Evolutionary conservation across 2,329 filamentous ascomycete species (phyloP).

Genomic region (Apiospora sp.): DNA sequence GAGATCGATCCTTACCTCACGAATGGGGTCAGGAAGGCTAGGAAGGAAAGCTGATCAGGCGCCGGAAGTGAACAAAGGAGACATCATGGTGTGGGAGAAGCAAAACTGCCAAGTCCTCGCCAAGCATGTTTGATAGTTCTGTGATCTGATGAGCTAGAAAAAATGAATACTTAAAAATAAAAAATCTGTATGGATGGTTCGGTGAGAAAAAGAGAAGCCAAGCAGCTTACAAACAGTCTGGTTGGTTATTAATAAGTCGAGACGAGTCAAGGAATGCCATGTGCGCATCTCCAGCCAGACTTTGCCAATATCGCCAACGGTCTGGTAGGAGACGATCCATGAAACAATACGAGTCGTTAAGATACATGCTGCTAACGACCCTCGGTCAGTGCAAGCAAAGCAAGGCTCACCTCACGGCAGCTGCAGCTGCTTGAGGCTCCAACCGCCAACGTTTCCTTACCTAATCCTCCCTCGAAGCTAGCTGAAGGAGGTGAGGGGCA

Average conservation of each 20-base stretch:
- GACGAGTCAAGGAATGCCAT: conserved; percentile 1
- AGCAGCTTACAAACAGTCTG: neutral
- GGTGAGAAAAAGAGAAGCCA: neutral
- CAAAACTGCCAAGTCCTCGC: conserved; percentile 13
- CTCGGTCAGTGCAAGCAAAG: neutral
- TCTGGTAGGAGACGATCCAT: neutral
- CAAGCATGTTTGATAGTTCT: conserved; percentile 16
- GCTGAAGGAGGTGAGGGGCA: neutral
- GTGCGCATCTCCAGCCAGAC: neutral
- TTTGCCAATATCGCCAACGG: neutral
- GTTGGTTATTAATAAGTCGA: neutral
- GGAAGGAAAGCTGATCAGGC: neutral
- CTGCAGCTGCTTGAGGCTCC: neutral
- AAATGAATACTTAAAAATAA: neutral
- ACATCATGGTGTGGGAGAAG: conserved; percentile 5
- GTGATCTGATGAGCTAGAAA: neutral
- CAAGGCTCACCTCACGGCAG: neutral
- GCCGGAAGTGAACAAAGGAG: conserved; percentile 2
- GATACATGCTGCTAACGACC: neutral
- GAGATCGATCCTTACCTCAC: neutral
- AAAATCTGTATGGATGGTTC: neutral
- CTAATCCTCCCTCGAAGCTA: neutral
- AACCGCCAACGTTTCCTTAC: neutral
- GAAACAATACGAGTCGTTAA: conserved; percentile 1
- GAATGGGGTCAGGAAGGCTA: neutral